A percentile compares a stretch with the other conserved stretches of the same genome.
Evolutionary conservation across 2,329 filamentous ascomycete genomes (phyloP).

Genomic region (Hymenoscyphus albidus): DNA sequence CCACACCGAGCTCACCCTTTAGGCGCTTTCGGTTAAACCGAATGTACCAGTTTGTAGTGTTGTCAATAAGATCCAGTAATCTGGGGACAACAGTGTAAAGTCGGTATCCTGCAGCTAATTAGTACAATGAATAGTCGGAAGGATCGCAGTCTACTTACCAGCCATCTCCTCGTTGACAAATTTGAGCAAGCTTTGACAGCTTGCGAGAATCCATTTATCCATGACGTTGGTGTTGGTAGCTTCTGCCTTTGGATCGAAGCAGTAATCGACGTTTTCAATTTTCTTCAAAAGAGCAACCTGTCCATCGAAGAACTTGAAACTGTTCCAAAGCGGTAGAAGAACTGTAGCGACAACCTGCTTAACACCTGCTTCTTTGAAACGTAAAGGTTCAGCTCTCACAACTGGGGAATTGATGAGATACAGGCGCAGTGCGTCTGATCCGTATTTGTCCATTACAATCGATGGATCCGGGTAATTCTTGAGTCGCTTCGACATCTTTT

Average conservation of each 20-base stretch:
- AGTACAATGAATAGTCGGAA: slow-evolving; percentile 10
- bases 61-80: slow-evolving; percentile 79
- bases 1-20: slow-evolving; percentile 81
- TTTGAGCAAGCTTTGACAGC: slow-evolving; percentile 83
- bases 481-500: slow-evolving; percentile 97
- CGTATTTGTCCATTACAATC: slow-evolving; percentile 80
- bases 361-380: slow-evolving; percentile 88
- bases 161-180: slow-evolving; percentile 94
- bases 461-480: slow-evolving; percentile 93
- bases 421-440: slow-evolving; percentile 87
- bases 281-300: slow-evolving; percentile 86
- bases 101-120: slow-evolving; percentile 53
- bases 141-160: slow-evolving; percentile 46
- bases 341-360: slow-evolving; percentile 95
- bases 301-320: slow-evolving; percentile 92
- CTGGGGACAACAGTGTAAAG: slow-evolving; percentile 89
- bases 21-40: slow-evolving; percentile 86
- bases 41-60: slow-evolving; percentile 99
- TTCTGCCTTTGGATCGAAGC: slow-evolving; percentile 73
- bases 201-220: slow-evolving; percentile 93
- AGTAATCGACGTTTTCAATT: slow-evolving; percentile 69
- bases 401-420: slow-evolving; percentile 97
- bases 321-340: slow-evolving; percentile 89
- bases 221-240: slow-evolving; percentile 83
- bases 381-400: slow-evolving; percentile 82